Evolutionary conservation across 1,284 basidiomycete species (phyloP), one percentile per base, ranked within the genome.

Genomic region (Ceratobasidium sp.): DNA sequence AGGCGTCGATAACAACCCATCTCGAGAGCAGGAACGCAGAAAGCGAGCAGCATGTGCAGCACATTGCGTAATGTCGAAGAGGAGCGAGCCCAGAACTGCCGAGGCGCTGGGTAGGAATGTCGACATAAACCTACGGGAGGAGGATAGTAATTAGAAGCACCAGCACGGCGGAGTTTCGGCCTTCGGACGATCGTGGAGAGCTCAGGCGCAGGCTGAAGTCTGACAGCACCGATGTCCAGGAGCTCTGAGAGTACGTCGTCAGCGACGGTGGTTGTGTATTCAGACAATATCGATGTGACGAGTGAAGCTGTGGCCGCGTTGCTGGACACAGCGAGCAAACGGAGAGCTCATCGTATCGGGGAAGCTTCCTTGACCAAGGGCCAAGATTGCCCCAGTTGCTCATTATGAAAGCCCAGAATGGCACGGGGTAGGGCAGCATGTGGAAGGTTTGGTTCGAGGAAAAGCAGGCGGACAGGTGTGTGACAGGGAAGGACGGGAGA

Each of bases 401-500:
- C 55, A 38, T 38, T 9, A 58, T 58, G 55, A 58, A 21, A 21
- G 55, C 55, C 35, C 11, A 58, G 35, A 35, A 58, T 58, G 55
- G 32, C 30, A 18, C 9, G 5, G 18, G 18, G 32, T 14, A 21
- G 8, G 5, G 16, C 9, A n/a, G 2, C 28, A 32, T 58, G 11
- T n/a, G 59, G 59, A 62, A 46, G 41, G 59, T 62, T 62, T 28
- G 6, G 43, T 16, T 21, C 21, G n/a, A 4, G 7, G 38, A 62
- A 62, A 62, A 62, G 59, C 59, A 46, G 38, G n/a, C 6, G 55
- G 55, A 58, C 55, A 58, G 55, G 23, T 32, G 43, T 9, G 26
- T n/a, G 59, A 62, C 43, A 62, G 59, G 21, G 21, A 38, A 16
- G n/a, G 26, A 28, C 50, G 23, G 50, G 50, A 11, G 50, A 9